Evolutionary conservation across 208 protist genomes (phyloP).

Genomic region (Vickermania spadyakhi): DNA sequence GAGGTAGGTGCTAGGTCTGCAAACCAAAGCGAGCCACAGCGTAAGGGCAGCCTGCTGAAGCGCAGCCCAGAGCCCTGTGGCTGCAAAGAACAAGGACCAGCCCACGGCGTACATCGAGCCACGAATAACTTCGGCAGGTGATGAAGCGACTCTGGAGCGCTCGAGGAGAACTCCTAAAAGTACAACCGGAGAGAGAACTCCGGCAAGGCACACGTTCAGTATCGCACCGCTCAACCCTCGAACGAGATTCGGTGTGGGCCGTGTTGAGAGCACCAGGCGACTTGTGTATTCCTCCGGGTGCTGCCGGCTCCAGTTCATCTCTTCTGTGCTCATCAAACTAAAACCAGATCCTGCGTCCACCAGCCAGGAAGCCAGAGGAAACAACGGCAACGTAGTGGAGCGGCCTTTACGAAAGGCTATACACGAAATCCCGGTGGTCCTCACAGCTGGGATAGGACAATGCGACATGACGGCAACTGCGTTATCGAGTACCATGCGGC

Average conservation of each 20-base stretch:
- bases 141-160: constrained; percentile 23
- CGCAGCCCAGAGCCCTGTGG: constrained; percentile 52
- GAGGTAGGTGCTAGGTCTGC: constrained; percentile 28
- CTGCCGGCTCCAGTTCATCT: constrained; percentile 50
- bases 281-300: constrained; percentile 40
- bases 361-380: no score
- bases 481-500: constrained; percentile 65
- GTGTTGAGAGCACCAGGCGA: constrained; percentile 61
- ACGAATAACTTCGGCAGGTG: constrained; percentile 6
- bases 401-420: constrained; percentile 11
- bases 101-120: constrained; percentile 33
- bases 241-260: constrained; percentile 33
- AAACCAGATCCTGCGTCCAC: not conserved
- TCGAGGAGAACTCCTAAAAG: constrained; percentile 53
- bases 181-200: constrained; percentile 48
- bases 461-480: constrained; percentile 48
- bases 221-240: constrained; percentile 32
- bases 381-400: not conserved
- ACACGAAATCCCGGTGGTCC: constrained; percentile 5
- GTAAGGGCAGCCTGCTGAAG: constrained; percentile 54
- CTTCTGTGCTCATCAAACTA: constrained; percentile 7
- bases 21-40: constrained; percentile 28
- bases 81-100: constrained; percentile 51
- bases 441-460: constrained; percentile 29
- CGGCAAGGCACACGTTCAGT: constrained; percentile 40